These are phyloP conservation scores for Aspergillus bertholletiae DNA, from an alignment of 495 filamentous ascomycete genomes.

Conservation along the genomic window DNA sequence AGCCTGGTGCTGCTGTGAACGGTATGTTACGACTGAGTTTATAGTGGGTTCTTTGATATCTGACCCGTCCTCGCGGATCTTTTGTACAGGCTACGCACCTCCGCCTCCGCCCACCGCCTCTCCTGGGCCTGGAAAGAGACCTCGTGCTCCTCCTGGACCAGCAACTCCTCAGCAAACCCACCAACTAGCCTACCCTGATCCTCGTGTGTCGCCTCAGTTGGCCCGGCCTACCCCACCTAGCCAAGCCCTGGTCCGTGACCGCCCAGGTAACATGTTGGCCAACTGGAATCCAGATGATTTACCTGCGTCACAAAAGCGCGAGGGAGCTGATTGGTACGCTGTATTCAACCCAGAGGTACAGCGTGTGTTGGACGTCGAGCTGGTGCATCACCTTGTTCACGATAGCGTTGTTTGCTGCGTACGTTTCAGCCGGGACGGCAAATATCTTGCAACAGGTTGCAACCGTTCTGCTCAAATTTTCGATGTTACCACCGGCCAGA, in stretches of 20 bases:
- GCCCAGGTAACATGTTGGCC: slow-evolving; percentile 72
- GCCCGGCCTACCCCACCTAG: slow-evolving; percentile 74
- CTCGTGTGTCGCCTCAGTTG: slow-evolving; percentile 79
- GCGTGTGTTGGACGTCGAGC: slow-evolving; percentile 79
- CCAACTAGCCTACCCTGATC: slow-evolving; percentile 76
- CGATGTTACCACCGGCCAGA: slow-evolving; percentile 74
- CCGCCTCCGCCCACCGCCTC: slow-evolving; percentile 83
- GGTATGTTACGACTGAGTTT: slow-evolving; percentile 48
- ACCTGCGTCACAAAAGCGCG: slow-evolving; percentile 78
- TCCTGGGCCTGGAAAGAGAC: slow-evolving; percentile 73
- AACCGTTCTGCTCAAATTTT: slow-evolving; percentile 89
- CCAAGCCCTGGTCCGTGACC: slow-evolving; percentile 52
- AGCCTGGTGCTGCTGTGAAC: slow-evolving; percentile 63
- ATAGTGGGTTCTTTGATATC: slow-evolving; percentile 16
- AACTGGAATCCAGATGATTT: slow-evolving; percentile 84
- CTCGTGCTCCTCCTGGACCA: slow-evolving; percentile 63
- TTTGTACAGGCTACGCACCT: slow-evolving; percentile 53
- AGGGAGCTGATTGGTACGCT: slow-evolving; percentile 80
- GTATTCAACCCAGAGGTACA: slow-evolving; percentile 85
- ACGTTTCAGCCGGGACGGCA: slow-evolving; percentile 82
- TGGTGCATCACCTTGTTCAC: slow-evolving; percentile 81
- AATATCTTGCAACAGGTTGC: slow-evolving; percentile 85
- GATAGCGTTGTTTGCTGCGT: slow-evolving; percentile 92
- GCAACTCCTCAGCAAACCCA: slow-evolving; percentile 89
- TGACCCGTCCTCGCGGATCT: slow-evolving; percentile 20